Evolutionary conservation across 306 rosid species (phyloP).

Genomic region (Cicer yamashitae): DNA sequence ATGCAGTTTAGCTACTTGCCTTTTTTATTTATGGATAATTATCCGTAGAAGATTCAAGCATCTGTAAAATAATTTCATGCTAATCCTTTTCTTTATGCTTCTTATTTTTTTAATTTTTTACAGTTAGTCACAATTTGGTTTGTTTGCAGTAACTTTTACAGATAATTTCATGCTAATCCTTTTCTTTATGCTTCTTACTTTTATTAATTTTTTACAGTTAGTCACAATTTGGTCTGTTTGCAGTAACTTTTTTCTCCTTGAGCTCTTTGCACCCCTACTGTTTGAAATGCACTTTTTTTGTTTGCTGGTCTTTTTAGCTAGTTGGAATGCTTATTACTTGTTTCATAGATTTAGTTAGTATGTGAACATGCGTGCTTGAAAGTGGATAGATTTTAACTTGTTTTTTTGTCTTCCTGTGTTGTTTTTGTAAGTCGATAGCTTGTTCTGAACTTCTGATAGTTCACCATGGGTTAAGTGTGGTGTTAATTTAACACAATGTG

Average conservation of each 20-base stretch:
- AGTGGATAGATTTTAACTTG: neutral
- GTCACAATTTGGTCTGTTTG: conserved; percentile 14
- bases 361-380: neutral
- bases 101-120: neutral
- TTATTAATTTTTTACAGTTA: too few species aligned
- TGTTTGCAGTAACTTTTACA: conserved; percentile 28
- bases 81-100: conserved; percentile 16
- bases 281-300: conserved; percentile 18
- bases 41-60: conserved; percentile 51
- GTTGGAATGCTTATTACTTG: neutral
- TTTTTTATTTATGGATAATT: conserved; percentile 40
- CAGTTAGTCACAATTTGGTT: neutral
- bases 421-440: too few species aligned
- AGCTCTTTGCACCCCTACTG: neutral
- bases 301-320: neutral
- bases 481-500: conserved; percentile 1
- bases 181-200: neutral
- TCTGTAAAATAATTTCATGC: conserved; percentile 59
- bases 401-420: neutral
- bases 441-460: too few species aligned
- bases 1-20: conserved; percentile 39
- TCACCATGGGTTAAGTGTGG: neutral
- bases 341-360: conserved; percentile 1
- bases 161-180: conserved; percentile 46
- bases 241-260: conserved; percentile 2